Evolutionary conservation across 2,329 filamentous ascomycete species (phyloP), one percentile per base, ranked within the genome.

Genomic region (Truncatella angustata): DNA sequence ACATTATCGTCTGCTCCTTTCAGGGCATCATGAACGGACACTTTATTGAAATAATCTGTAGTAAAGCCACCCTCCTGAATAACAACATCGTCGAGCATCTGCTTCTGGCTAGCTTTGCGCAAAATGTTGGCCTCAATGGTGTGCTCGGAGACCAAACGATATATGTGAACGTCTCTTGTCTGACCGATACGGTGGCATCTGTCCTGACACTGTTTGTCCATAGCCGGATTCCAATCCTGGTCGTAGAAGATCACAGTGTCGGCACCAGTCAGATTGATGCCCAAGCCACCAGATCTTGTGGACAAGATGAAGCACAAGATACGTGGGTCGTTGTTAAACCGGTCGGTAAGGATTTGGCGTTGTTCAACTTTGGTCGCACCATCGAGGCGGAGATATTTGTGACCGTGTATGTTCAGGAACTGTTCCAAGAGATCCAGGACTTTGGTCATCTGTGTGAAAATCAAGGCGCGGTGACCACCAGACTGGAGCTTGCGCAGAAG

Each of bases 381-480:
- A 66, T 99, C 94, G 4, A 99, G 82, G 18, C 94, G 91, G 16
- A 99, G 81, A 66, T 99, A 99, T 51, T 95, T 94, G 74, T 97
- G 90, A 0, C 93, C 93, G 63, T 99, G 93, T 47, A 99, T 97
- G 66, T 97, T 97, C 60, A 99, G 82, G 66, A 99, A 99, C 60
- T 94, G 91, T 69, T 99, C 94, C 2, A 99, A 79, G 51, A 99
- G 96, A 68, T 99, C 93, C 16, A 99, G 80, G 42, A 97, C 94
- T 68, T 96, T 96, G 43, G 94, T 97, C 94, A 99, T 99, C 66
- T 99, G 94, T 0, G 95, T 97, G 70, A 99, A 99, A 67, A 99
- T 99, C 47, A 99, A 78, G 9, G 91, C 94, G 6, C 95, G 90
- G 64, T 97, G 94, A 1, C 92, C 91, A 35, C 91, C 91, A 2